These are phyloP conservation scores for Ilyonectria mors-panacis DNA, from an alignment of 2,329 filamentous ascomycete genomes.

Conservation along the genomic window DNA sequence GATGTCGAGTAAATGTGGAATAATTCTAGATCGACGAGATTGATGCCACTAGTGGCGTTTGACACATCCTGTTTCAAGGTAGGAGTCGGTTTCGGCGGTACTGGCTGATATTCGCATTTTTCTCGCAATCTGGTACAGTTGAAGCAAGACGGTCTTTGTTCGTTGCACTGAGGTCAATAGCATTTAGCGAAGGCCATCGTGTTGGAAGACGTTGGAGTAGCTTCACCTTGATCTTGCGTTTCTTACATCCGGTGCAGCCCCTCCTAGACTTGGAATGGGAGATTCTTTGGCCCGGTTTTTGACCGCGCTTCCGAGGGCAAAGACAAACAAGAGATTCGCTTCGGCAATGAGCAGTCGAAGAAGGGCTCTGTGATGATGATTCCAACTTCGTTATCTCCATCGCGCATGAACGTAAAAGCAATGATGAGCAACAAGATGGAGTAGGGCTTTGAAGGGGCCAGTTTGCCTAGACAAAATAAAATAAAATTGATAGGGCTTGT, in stretches of 20 bases:
- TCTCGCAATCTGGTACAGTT: slow-evolving; percentile 43
- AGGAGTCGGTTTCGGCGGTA: neutral
- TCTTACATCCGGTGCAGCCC: slow-evolving; percentile 6
- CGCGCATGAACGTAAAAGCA: too few relatives aligned
- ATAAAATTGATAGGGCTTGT: too few relatives aligned
- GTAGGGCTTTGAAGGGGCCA: too few relatives aligned
- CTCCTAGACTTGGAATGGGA: slow-evolving; percentile 1
- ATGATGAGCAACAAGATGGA: too few relatives aligned
- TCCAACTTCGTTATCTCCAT: too few relatives aligned
- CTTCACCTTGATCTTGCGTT: slow-evolving; percentile 11
- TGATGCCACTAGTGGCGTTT: slow-evolving; percentile 39
- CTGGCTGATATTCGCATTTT: slow-evolving; percentile 12
- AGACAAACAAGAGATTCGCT: too few relatives aligned
- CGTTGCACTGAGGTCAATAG: slow-evolving; percentile 41
- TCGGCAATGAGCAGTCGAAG: too few relatives aligned
- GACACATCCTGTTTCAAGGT: neutral
- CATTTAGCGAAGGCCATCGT: neutral
- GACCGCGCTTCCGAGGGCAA: slow-evolving; percentile 48
- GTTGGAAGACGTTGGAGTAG: neutral
- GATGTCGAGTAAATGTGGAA: slow-evolving; percentile 66
- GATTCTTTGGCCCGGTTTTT: neutral
- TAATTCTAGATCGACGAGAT: slow-evolving; percentile 64
- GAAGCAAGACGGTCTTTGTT: slow-evolving; percentile 45
- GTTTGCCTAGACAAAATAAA: too few relatives aligned
- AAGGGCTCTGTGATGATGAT: too few relatives aligned